Evolutionary conservation across 2,329 filamentous ascomycete genomes (phyloP).

Genomic region (Graphiopsis chlorocephala): DNA sequence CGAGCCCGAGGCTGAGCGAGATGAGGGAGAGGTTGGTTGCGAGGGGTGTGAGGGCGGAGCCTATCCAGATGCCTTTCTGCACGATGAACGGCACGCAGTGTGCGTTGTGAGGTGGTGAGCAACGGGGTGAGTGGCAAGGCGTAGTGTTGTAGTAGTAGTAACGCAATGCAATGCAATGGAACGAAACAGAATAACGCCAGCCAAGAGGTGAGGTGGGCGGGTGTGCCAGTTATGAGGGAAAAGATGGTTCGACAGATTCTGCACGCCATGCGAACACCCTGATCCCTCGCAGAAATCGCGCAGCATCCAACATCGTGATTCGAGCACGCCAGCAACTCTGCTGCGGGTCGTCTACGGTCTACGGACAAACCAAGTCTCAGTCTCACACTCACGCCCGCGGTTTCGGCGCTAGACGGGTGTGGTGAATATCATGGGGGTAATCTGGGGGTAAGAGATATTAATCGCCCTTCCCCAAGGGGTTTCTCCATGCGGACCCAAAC

Average conservation of each 20-base stretch:
- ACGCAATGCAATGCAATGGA: neutral
- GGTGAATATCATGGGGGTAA: constrained; percentile 12
- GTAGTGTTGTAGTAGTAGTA: neutral
- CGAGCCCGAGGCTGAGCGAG: constrained; percentile 67
- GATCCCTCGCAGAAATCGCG: constrained; percentile 8
- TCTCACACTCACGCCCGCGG: neutral
- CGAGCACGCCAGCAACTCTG: neutral
- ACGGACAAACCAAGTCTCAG: neutral
- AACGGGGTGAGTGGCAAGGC: neutral
- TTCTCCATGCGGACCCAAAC: constrained; percentile 13
- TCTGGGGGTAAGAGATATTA: constrained; percentile 8
- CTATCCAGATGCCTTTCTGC: constrained; percentile 72
- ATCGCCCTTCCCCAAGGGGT: constrained; percentile 9
- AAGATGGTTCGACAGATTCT: neutral
- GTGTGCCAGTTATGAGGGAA: constrained; percentile 15
- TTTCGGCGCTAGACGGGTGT: neutral
- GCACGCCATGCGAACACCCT: constrained; percentile 1
- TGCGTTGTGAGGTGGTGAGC: constrained; percentile 22
- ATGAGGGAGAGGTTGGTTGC: constrained; percentile 73
- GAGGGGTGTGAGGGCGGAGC: constrained; percentile 61
- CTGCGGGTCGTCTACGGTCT: neutral
- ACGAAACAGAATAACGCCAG: neutral
- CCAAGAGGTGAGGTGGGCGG: constrained; percentile 12
- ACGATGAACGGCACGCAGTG: constrained; percentile 58
- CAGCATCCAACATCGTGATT: neutral